Base-by-base conservation (phyloP, 306 rosid species). In the Purshia tridentata region DNA sequence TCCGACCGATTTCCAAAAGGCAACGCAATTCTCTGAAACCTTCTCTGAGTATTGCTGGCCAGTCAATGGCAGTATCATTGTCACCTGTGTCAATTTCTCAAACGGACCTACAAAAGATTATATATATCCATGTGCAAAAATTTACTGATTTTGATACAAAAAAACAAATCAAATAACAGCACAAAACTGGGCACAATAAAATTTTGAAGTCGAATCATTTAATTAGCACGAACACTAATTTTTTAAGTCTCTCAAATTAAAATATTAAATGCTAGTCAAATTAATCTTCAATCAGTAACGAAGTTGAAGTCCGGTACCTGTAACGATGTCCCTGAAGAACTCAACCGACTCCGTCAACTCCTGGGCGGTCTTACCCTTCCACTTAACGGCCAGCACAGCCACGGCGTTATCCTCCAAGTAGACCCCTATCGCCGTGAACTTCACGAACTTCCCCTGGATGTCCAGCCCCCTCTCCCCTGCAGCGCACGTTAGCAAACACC, bases 51-150 rank as follows among this genome's bases (percentile, higher is more conserved):
- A 93, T 71, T 87, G 88, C 15, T 45, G 53, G 51, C 96, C 98
- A 3, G 84, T 64, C 15, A 93, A 47, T 0, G 86, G 85, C 72
- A 75, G 65, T 46, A 91, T 62, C 77, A 80, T 80, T 0, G 90
- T 82, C 11, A 87, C 85, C 56, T 82, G 62, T 3, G 80, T 88
- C 16, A 90, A 64, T 65, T 86, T 93, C 86, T 93, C 96, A 72
- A 83, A 93, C 0, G 90, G 85, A 8, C 93, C 98, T 93, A 48
- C 52, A n/a, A n/a, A n/a, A n/a, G n/a, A n/a, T n/a, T n/a, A n/a
- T n/a, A n/a, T n/a, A n/a, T n/a, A n/a, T n/a, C n/a, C n/a, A n/a
- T n/a, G n/a, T n/a, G n/a, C n/a, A n/a, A n/a, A n/a, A n/a, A 58
- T 29, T 58, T 12, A 23, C 18, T 58, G 18, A 3, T 44, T 44